Base-by-base conservation (phyloP, 495 filamentous ascomycete genomes). In the Xylaria nigripes region DNA sequence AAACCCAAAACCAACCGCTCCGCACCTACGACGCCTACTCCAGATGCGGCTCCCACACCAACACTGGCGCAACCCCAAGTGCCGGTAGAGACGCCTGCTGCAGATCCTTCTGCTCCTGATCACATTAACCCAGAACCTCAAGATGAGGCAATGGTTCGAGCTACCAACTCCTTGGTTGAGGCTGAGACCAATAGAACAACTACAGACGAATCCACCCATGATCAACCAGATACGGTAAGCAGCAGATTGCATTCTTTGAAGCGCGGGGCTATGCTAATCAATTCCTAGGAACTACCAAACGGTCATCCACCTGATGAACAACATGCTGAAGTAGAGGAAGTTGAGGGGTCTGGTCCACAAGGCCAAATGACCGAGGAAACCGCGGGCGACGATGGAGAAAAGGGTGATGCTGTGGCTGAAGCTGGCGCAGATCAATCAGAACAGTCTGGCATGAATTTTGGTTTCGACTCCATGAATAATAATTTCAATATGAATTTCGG, bases 401-500 rank as follows among this genome's bases (percentile, higher is more conserved):
- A 63, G 56, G 64, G 30, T 50, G 61, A 69, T 41, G 61, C 69
- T 18, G 45, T 54, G 47, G 62, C 54, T n/a, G 65, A 53, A 32
- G 64, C 67, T 41, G 67, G 56, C 15, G 63, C 62, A 54, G 62
- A 67, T 38, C 69, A 67, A 50, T 63, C 59, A 48, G 54, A 65
- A 27, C 66, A 62, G 43, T 59, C 62, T 46, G 60, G 63, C 43
- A 64, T 68, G 48, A 73, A 61, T 27, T 68, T 70, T 58, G 75
- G 72, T 30, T 75, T 79, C 51, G 75, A 78, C 54, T 60, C 67
- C 19, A 74, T 68, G 66, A 74, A 71, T 48, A 77, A 76, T 51
- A 75, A 69, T 50, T 86, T 87, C 57, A 76, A 72, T 50, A 86
- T 88, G 83, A 79, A 76, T 54, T 87, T 85, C 70, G 77, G 72